Conservation (phyloP, 1,139 yeast genomes). For the Scheffersomyces illinoinensis region DNA sequence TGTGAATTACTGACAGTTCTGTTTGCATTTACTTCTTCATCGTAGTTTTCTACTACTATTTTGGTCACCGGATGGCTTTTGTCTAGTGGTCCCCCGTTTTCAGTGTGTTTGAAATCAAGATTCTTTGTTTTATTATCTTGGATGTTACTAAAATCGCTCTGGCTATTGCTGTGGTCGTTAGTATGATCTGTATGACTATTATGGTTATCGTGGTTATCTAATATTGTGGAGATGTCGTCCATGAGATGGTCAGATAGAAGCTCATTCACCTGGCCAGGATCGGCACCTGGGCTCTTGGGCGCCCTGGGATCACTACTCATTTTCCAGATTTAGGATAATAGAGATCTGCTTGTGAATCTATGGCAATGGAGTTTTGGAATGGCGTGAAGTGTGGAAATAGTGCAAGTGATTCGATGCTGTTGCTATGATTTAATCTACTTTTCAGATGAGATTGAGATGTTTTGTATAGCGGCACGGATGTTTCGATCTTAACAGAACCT, state of each 20-base stretch:
- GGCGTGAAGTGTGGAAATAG: not conserved
- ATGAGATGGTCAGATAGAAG: not conserved
- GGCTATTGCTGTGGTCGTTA: not conserved
- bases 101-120: not conserved
- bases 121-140: not conserved
- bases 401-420: not conserved
- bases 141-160: not conserved
- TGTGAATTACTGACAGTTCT: slow-evolving; percentile 18
- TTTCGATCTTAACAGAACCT: not conserved
- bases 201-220: not conserved
- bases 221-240: not conserved
- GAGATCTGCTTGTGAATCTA: not conserved
- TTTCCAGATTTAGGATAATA: not conserved
- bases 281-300: not conserved
- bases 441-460: not conserved
- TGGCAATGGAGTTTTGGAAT: not conserved
- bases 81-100: slow-evolving; percentile 14
- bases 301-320: not conserved
- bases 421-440: slow-evolving; percentile 3
- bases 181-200: not conserved
- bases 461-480: not conserved
- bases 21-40: slow-evolving; percentile 8
- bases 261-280: not conserved
- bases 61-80: slow-evolving; percentile 6
- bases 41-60: slow-evolving; percentile 2